These are phyloP conservation scores for Yamadazyma membranifaciens DNA, from an alignment of 1,139 yeast genomes.

Conservation along the genomic window DNA sequence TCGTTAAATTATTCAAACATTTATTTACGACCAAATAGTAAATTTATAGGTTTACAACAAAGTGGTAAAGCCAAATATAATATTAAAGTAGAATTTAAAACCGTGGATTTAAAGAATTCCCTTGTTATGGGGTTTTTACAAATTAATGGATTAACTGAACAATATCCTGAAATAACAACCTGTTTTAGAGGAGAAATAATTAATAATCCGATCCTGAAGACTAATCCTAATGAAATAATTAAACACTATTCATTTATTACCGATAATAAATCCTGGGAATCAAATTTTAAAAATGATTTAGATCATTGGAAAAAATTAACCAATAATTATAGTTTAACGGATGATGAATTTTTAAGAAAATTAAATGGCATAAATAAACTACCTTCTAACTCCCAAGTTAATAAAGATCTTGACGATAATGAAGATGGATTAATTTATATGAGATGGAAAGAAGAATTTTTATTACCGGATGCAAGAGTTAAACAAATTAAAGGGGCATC, in stretches of 20 bases:
- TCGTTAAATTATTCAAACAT: slow-evolving; percentile 25
- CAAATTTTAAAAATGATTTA: slow-evolving; percentile 66
- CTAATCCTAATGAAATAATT: slow-evolving; percentile 15
- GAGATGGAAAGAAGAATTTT: slow-evolving; percentile 93
- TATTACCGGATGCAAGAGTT: slow-evolving; percentile 77
- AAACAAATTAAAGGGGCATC: slow-evolving; percentile 75
- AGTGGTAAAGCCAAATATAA: slow-evolving; percentile 68
- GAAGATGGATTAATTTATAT: slow-evolving; percentile 58
- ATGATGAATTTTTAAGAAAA: slow-evolving; percentile 25
- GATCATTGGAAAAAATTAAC: slow-evolving; percentile 86
- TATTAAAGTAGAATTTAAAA: slow-evolving; percentile 69
- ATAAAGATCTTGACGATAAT: slow-evolving; percentile 18
- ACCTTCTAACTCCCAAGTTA: no score
- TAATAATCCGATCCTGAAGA: slow-evolving; percentile 44
- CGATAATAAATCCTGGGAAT: slow-evolving; percentile 53
- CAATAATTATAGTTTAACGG: slow-evolving; percentile 28
- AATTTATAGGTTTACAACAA: slow-evolving; percentile 69
- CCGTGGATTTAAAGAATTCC: slow-evolving; percentile 62
- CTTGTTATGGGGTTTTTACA: slow-evolving; percentile 74
- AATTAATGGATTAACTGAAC: slow-evolving; percentile 75
- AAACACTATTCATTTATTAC: slow-evolving; percentile 37
- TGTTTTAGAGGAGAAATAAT: slow-evolving; percentile 87
- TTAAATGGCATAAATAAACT: slow-evolving; percentile 21
- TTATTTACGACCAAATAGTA: slow-evolving; percentile 61
- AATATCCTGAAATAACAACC: slow-evolving; percentile 77